Conservation (phyloP, 306 rosid species). For the Quercus parvula region DNA sequence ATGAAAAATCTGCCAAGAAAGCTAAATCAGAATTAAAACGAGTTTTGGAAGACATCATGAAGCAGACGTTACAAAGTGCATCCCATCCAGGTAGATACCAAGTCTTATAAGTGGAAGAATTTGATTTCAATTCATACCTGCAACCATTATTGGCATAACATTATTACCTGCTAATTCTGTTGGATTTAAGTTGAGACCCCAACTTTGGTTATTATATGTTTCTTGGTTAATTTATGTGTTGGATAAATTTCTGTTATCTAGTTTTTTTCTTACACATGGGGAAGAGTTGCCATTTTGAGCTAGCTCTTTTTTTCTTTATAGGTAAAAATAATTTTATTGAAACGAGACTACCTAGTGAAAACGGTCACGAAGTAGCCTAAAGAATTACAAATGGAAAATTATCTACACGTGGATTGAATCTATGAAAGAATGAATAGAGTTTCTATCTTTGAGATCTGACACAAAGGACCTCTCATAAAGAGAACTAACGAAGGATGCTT, state of each 20-base stretch:
- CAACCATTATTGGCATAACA: neutral
- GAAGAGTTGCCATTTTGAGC: too few relatives aligned
- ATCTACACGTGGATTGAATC: too few relatives aligned
- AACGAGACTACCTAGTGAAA: too few relatives aligned
- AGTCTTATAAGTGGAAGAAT: constrained; percentile 64
- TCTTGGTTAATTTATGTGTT: neutral
- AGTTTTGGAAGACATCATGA: constrained; percentile 84
- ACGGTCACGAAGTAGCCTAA: too few relatives aligned
- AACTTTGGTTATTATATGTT: neutral
- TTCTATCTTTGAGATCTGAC: rapidly evolving
- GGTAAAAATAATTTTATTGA: too few relatives aligned
- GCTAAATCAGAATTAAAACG: constrained; percentile 86
- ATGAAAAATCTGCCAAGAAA: constrained; percentile 77
- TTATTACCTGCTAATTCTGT: neutral
- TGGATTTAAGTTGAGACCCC: neutral
- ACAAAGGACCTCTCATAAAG: too few relatives aligned
- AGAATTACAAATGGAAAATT: too few relatives aligned
- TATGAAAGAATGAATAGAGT: too few relatives aligned
- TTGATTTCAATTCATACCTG: constrained; percentile 12
- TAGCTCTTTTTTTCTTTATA: too few relatives aligned
- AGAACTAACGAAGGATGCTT: too few relatives aligned
- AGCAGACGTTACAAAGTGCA: constrained; percentile 86
- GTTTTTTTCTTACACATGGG: neutral
- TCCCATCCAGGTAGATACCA: constrained; percentile 87
- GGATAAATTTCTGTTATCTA: neutral